Evolutionary conservation across 257 asterid species (phyloP).

Genomic region (Nicotiana otophora): DNA sequence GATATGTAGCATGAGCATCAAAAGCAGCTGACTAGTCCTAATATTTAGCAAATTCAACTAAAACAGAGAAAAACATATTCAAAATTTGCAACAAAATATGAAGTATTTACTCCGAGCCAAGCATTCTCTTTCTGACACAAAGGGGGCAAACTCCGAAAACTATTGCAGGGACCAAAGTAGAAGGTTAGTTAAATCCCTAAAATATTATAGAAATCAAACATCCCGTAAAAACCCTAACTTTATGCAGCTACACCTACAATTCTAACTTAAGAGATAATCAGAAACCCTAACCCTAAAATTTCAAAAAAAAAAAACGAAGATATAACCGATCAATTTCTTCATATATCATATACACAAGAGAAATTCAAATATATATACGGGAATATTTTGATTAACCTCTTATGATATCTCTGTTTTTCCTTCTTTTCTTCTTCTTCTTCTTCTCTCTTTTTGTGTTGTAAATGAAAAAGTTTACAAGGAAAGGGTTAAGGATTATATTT

Average conservation of each 20-base stretch:
- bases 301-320: neutral
- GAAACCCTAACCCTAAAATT: conserved; percentile 16
- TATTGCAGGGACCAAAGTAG: neutral
- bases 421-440: neutral
- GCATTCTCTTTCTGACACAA: too few species aligned
- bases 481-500: conserved; percentile 17
- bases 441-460: conserved; percentile 4
- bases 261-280: neutral
- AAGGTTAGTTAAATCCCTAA: neutral
- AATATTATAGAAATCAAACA: neutral
- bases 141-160: neutral
- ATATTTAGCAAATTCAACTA: too few species aligned
- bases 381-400: conserved; percentile 20
- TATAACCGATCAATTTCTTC: neutral
- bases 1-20: too few species aligned
- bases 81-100: too few species aligned
- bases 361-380: neutral
- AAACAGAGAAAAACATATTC: too few species aligned
- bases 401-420: neutral
- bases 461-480: neutral
- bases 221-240: neutral
- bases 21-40: too few species aligned
- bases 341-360: neutral
- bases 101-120: too few species aligned
- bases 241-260: neutral